Evolutionary conservation across 1,284 basidiomycete genomes (phyloP).

Genomic region (Boletus smithii): DNA sequence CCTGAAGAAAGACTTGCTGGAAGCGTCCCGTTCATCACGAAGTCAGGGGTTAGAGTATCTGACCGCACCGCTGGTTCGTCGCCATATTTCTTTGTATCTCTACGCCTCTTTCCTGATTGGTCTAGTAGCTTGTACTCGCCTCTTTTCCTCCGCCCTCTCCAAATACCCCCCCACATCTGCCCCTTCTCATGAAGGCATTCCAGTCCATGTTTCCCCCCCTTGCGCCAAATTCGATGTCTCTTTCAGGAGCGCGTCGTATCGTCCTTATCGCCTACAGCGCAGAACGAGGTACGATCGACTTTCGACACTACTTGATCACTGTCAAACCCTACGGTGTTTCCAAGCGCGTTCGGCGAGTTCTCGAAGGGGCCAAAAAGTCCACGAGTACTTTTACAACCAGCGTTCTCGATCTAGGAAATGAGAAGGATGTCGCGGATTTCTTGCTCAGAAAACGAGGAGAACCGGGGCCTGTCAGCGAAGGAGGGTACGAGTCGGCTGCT

Average conservation of each 20-base stretch:
- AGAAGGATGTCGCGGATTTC: constrained; percentile 96
- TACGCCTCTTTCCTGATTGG: neutral
- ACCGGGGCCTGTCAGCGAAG: constrained; percentile 57
- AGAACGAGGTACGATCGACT: constrained; percentile 83
- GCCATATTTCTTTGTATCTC: neutral
- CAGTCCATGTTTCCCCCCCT: constrained; percentile 88
- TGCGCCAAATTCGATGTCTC: constrained; percentile 72
- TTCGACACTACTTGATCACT: constrained; percentile 93
- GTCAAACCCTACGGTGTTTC: constrained; percentile 95
- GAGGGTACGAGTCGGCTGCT: constrained; percentile 82
- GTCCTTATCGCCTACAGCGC: constrained; percentile 92
- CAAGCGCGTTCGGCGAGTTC: constrained; percentile 83
- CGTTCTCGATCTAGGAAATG: constrained; percentile 80
- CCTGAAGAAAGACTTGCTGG: constrained; percentile 79
- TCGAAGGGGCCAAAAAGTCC: constrained; percentile 61
- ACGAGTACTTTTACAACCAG: constrained; percentile 38
- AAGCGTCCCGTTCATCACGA: constrained; percentile 62
- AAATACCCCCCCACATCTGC: constrained; percentile 64
- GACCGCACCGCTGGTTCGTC: constrained; percentile 77
- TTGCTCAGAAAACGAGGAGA: constrained; percentile 73
- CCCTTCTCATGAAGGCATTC: constrained; percentile 80
- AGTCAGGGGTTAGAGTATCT: constrained; percentile 84
- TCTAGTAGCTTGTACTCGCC: constrained; percentile 63
- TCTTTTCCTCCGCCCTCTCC: constrained; percentile 73
- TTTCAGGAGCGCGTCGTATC: constrained; percentile 85